These are phyloP conservation scores for Rhizophlyctis rosea DNA, from an alignment of 192 early-diverging fungal species.

Conservation along the genomic window DNA sequence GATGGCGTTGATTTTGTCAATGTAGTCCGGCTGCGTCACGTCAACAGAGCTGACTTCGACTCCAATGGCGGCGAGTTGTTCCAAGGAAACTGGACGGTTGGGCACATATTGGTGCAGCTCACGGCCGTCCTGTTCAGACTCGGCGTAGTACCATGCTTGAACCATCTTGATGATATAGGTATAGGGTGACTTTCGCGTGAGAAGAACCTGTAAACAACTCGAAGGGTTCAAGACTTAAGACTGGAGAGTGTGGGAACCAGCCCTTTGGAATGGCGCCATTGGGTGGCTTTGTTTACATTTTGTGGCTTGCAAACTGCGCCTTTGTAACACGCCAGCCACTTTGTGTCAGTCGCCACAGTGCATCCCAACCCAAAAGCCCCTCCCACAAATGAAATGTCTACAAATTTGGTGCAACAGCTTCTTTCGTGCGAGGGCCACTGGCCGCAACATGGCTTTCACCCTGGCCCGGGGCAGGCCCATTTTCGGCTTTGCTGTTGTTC, in stretches of 20 bases:
- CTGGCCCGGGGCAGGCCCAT: background rate
- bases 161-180: constrained; percentile 36
- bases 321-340: background rate
- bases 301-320: background rate
- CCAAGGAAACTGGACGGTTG: constrained; percentile 57
- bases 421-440: too few species aligned
- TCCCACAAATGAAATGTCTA: too few species aligned
- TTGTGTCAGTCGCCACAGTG: too few species aligned
- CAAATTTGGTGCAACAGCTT: too few species aligned
- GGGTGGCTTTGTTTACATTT: background rate
- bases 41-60: constrained; percentile 72
- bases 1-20: constrained; percentile 65
- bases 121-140: constrained; percentile 62
- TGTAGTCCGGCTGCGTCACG: constrained; percentile 43
- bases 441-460: too few species aligned
- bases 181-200: too few species aligned
- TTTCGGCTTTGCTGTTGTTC: background rate
- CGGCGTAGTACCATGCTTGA: constrained; percentile 55
- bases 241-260: too few species aligned
- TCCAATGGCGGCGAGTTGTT: constrained; percentile 65
- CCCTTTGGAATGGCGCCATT: background rate
- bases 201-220: too few species aligned
- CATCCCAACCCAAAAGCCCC: too few species aligned
- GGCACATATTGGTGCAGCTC: constrained; percentile 75
- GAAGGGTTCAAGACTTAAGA: too few species aligned